Conservation (phyloP, 164 flowering plant genomes). For the Macadamia integrifolia region DNA sequence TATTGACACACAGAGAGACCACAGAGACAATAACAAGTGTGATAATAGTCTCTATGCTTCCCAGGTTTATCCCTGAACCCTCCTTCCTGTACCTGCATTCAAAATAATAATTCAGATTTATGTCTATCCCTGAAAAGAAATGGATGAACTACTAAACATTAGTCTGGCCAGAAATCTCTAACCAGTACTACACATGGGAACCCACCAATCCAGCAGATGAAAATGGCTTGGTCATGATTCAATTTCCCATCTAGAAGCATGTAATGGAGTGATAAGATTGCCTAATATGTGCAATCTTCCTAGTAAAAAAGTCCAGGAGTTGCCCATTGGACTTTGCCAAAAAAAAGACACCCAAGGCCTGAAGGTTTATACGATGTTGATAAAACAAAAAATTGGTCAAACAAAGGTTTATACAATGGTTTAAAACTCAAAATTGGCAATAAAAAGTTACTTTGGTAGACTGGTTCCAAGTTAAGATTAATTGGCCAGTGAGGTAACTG, state of each 20-base stretch:
- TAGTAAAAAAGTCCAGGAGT: too few relatives aligned
- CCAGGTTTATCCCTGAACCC: conserved; percentile 93
- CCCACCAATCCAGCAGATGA: not conserved
- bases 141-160: not conserved
- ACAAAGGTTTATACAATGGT: too few relatives aligned
- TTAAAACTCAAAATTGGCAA: too few relatives aligned
- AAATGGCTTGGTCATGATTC: not conserved
- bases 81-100: conserved; percentile 53
- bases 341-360: too few relatives aligned
- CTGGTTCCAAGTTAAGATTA: not conserved
- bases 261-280: too few relatives aligned
- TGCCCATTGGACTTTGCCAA: too few relatives aligned
- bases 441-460: too few relatives aligned
- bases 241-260: not conserved
- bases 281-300: too few relatives aligned
- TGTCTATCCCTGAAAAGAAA: not conserved
- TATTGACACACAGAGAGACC: conserved; percentile 78
- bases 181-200: not conserved
- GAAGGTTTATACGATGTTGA: too few relatives aligned
- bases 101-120: not conserved
- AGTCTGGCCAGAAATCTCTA: not conserved
- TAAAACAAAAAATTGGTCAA: too few relatives aligned
- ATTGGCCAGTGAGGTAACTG: not conserved
- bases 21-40: conserved; percentile 88
- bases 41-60: conserved; percentile 67